A percentile compares a stretch with the other conserved stretches of the same genome.
phyloP scores from a whole-genome alignment of 352 stramenopile genomes.

The Globisporangium cylindrosporum region DNA sequence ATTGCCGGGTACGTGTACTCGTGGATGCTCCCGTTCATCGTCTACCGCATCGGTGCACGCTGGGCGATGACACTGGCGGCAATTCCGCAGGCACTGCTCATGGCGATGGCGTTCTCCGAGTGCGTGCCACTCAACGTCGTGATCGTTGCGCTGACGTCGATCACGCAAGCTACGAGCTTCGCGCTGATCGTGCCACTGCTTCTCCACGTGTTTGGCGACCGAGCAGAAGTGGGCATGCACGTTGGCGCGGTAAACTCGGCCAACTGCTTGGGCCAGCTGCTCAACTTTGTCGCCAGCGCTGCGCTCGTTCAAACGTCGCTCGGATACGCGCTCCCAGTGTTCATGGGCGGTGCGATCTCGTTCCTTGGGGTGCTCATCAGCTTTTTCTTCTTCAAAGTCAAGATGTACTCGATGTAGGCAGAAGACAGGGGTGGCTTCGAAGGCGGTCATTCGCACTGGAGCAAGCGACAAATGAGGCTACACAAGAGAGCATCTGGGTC shows the following conservation, averaged over 20 bases:
- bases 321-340: slow-evolving; percentile 26
- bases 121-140: slow-evolving; percentile 28
- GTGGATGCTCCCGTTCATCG: slow-evolving; percentile 38
- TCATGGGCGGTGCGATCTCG: slow-evolving; percentile 37
- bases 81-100: slow-evolving; percentile 41
- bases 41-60: slow-evolving; percentile 33
- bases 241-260: slow-evolving; percentile 54
- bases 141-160: slow-evolving; percentile 41
- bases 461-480: not conserved
- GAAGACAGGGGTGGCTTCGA: not conserved
- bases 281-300: slow-evolving; percentile 51
- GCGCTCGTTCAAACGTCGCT: slow-evolving; percentile 28
- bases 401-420: slow-evolving; percentile 76
- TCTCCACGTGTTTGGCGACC: slow-evolving; percentile 42
- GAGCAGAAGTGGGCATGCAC: slow-evolving; percentile 41
- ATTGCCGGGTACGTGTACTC: slow-evolving; percentile 42
- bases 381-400: slow-evolving; percentile 55
- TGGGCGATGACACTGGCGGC: slow-evolving; percentile 28
- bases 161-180: slow-evolving; percentile 44
- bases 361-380: slow-evolving; percentile 61
- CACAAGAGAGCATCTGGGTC: not conserved
- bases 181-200: slow-evolving; percentile 47
- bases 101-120: slow-evolving; percentile 41
- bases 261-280: slow-evolving; percentile 46
- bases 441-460: not conserved